phyloP scores from a whole-genome alignment of 257 asterid genomes.

The Vinca minor region DNA sequence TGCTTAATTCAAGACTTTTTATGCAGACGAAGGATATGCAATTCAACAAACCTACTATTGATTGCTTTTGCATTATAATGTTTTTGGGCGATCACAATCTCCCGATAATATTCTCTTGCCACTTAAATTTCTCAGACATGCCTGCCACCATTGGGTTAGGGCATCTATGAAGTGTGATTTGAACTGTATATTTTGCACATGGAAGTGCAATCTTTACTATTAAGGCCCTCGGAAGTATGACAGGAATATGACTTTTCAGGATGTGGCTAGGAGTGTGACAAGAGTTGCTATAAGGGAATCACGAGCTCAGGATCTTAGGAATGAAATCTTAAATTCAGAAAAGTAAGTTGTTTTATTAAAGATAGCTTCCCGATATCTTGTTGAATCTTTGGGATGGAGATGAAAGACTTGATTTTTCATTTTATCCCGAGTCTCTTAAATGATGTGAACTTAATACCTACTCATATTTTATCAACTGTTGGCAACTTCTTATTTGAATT shows the following conservation, averaged over 20 bases:
- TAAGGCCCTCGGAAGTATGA: neutral
- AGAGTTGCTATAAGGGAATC: slow-evolving; percentile 72
- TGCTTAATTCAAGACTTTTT: neutral
- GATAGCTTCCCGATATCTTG: neutral
- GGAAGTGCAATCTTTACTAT: neutral
- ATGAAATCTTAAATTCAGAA: slow-evolving; percentile 88
- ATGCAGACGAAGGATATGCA: neutral
- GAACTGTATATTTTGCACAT: neutral
- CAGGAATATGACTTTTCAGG: slow-evolving; percentile 44
- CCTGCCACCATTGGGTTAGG: neutral
- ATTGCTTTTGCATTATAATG: neutral
- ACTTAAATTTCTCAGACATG: neutral
- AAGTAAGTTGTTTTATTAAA: slow-evolving; percentile 52
- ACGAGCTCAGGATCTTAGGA: slow-evolving; percentile 84
- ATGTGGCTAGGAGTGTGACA: slow-evolving; percentile 84
- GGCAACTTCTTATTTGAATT: neutral
- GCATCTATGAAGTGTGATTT: neutral
- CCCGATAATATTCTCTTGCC: neutral
- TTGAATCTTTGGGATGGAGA: neutral
- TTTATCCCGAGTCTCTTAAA: neutral
- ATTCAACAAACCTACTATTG: neutral
- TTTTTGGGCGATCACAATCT: neutral
- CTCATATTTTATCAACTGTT: neutral
- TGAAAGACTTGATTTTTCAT: too few relatives aligned
- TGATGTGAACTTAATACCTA: neutral